Base-by-base conservation (phyloP, 1,284 basidiomycete genomes). In the Puccinia brachypodii region DNA sequence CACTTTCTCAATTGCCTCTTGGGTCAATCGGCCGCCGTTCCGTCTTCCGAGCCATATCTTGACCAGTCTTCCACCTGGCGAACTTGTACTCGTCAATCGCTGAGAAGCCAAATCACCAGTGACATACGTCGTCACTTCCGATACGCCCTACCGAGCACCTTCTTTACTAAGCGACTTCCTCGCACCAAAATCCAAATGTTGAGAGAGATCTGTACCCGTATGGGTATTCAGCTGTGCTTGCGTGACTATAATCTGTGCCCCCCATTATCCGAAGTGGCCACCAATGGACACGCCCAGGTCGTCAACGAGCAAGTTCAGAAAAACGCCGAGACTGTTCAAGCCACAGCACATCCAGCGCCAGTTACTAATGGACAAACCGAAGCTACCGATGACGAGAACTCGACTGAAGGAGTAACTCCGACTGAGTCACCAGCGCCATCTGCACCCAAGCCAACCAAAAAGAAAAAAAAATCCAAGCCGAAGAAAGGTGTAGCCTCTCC, bases 1-100 rank as follows among this genome's bases (percentile, higher is more conserved):
- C 90, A 90, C 86, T 89, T 90, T 87, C 87, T 89, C 86, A 90
- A 90, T 87, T 90, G 89, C 83, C 87, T 90, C 6, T 84, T 90
- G n/a, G 89, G 89, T 71, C 84, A 87, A 11, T 84, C 84, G 8
- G 74, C 87, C 83, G 88, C 89, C 84, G 72, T 88, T 22, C 84
- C 85, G 11, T 89, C 89, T 14, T 84, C 86, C 64, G 87, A 89
- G 19, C 85, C 87, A 76, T 83, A 87, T n/a, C 83, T 86, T 80
- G 84, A 86, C 68, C 84, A 87, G 53, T 83, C 84, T 53, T 87
- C 88, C 16, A 82, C 83, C 0, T 90, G 89, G 87, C 86, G 87
- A 71, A 84, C 85, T 74, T 87, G 89, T 81, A 89, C 89, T 2
- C 89, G 89, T n/a, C 86, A 86, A 74, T 83, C 86, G 2, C 84